Evolutionary conservation across 2,329 filamentous ascomycete species (phyloP), one percentile per base, ranked within the genome.

Genomic region (Dryadomyces quercivorus): DNA sequence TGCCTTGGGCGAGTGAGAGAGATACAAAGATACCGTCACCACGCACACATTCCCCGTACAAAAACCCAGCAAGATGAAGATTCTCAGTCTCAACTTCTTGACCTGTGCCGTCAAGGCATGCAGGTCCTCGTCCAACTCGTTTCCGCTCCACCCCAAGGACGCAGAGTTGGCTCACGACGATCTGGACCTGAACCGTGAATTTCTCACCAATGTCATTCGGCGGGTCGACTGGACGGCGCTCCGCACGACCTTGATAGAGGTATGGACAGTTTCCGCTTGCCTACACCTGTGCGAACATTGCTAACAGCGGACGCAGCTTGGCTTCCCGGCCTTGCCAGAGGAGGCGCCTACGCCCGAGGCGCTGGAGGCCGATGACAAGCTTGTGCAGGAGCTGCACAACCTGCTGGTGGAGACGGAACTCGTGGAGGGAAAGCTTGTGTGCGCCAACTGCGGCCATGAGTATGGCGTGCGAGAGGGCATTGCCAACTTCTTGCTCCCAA

Each of bases 401-500:
- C 69, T 96, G 54, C 74, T 97, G 42, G 75, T 96, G 61, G 88
- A 97, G 76, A 98, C 93, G 57, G 86, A 90, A 63, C 87, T 98
- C 57, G 78, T 82, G 42, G 87, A 92, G 70, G 93, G 93, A 3
- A 92, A 88, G 70, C 76, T 98, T 60, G 86, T 91, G 5, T 98
- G 93, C 68, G 90, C 81, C 50, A 87, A 86, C 69, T 98, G 93
- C 66, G 88, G 87, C 50, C 92, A 97, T 67, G 88, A 95, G 73
- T 98, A 97, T 70, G 83, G 83, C 56, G 85, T 98, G 59, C 91
- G 93, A 67, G 92, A 98, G 71, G 93, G 93, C 5, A 95, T 97
- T 68, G 89, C 90, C 57, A 97, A 97, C 70, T 98, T 98, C 65
- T 72, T 98, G 66, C 72, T 98, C 61, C 93, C 93, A 13, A 93